These are phyloP conservation scores for Wallacemonas rigidus DNA, from an alignment of 208 protist species.

Conservation along the genomic window DNA sequence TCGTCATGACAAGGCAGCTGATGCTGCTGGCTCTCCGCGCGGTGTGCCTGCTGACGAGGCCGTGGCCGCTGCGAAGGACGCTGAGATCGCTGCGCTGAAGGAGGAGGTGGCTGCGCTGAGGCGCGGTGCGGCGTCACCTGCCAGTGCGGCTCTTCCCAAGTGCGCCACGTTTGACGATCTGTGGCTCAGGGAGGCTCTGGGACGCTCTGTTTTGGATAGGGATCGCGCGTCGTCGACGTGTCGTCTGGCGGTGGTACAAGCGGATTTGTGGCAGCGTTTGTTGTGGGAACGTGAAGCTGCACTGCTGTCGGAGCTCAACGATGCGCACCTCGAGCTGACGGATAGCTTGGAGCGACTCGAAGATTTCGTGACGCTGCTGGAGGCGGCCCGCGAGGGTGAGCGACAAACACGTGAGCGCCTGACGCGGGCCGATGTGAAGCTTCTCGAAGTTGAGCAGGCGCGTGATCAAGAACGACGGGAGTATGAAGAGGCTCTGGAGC, in stretches of 20 bases:
- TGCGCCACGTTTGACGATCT: background rate
- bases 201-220: conserved; percentile 23
- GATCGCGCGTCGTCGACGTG: background rate
- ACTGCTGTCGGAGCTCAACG: conserved; percentile 47
- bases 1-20: background rate
- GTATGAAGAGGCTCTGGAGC: conserved; percentile 27
- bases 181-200: conserved; percentile 12
- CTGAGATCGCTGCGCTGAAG: conserved; percentile 18
- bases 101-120: conserved; percentile 9
- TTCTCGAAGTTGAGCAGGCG: conserved; percentile 24
- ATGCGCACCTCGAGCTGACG: conserved; percentile 39
- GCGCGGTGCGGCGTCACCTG: background rate
- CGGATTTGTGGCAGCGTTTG: background rate
- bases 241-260: background rate
- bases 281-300: conserved; percentile 33
- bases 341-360: conserved; percentile 56
- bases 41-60: background rate
- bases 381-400: conserved; percentile 50
- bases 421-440: conserved; percentile 37
- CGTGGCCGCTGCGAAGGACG: conserved; percentile 12
- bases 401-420: conserved; percentile 32
- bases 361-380: conserved; percentile 62
- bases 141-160: background rate
- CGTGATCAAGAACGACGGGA: conserved; percentile 13
- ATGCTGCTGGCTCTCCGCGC: background rate